phyloP scores from a whole-genome alignment of 176 grass and related monocot genomes.

The Dendrocalamus sinicus region DNA sequence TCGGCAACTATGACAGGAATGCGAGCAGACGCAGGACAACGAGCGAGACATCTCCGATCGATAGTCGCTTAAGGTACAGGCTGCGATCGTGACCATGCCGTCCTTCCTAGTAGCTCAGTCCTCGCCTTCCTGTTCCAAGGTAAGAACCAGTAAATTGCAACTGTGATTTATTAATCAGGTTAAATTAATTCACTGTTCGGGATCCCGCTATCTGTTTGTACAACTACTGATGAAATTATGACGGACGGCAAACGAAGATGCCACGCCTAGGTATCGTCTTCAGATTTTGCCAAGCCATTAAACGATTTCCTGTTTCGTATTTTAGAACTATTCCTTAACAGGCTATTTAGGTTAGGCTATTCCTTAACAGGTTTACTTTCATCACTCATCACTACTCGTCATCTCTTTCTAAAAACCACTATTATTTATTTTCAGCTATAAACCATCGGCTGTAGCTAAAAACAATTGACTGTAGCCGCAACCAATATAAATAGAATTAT shows the following conservation, averaged over 20 bases:
- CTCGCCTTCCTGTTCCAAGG: constrained; percentile 43
- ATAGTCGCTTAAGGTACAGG: constrained; percentile 58
- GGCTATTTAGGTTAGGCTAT: not conserved
- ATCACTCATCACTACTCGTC: too few species aligned
- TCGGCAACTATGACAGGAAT: constrained; percentile 66
- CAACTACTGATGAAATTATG: not conserved
- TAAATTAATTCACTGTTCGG: not conserved
- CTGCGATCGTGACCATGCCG: constrained; percentile 43
- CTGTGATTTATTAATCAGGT: not conserved
- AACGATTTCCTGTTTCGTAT: not conserved
- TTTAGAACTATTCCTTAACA: not conserved
- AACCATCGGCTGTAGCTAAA: too few species aligned
- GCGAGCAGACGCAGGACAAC: not conserved
- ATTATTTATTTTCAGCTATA: too few species aligned
- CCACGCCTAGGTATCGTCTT: not conserved
- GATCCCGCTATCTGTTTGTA: not conserved
- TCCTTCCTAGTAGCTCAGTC: constrained; percentile 43
- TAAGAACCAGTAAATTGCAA: not conserved
- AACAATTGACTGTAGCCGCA: too few species aligned
- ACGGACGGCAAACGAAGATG: not conserved
- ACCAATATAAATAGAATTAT: too few species aligned
- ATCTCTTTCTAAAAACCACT: too few species aligned
- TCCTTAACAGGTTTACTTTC: too few species aligned
- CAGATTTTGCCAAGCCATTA: not conserved
- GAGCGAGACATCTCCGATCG: constrained; percentile 60